Base-by-base conservation (phyloP, 169 alveolate species). In the Amoebophrya sp. region DNA sequence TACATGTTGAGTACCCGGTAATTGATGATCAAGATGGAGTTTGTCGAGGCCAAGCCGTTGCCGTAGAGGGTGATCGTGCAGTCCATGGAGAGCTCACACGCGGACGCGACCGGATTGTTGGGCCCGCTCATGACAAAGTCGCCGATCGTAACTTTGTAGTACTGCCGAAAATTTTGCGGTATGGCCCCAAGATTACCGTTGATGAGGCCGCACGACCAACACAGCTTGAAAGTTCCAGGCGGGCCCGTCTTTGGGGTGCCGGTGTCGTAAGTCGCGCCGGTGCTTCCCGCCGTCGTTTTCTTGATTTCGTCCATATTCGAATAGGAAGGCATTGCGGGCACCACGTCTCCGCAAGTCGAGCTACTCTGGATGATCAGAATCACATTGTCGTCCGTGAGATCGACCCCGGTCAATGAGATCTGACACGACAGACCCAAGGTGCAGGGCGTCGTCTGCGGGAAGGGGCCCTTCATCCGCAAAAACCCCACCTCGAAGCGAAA, bases 91-190 rank as follows among this genome's bases (percentile, higher is more conserved):
- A 47, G 66, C 66, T 47, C 66, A 18, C 66, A 47, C 18, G 66
- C 66, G 29, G 66, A 47, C 66, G 66, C 66, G 66, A 47, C 66
- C 18, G 66, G 66, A 18, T 47, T 47, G 18, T 47, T 47, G 7
- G 66, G 66, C 66, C 66, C 66, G 66, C 66, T 47, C 66, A 47
- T 47, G 66, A 47, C 66, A 47, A 47, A 47, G 66, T 47, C 66
- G 29, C 66, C 66, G 66, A 47, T 47, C 29, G 66, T 47, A 7
- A 47, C 29, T 18, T 47, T 47, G 66, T 47, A 47, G 66, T 47
- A 47, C 18, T 47, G 66, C 66, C 18, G 7, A 18, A 47, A 47
- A 18, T 47, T 47, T 47, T 47, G 66, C 66, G 66, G 66, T 47
- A 47, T 47, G 29, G 66, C 29, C 18, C 7, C 18, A 7, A 18